Conservation (phyloP, 73 alveolate genomes). For the Symbiodinium pilosum region DNA sequence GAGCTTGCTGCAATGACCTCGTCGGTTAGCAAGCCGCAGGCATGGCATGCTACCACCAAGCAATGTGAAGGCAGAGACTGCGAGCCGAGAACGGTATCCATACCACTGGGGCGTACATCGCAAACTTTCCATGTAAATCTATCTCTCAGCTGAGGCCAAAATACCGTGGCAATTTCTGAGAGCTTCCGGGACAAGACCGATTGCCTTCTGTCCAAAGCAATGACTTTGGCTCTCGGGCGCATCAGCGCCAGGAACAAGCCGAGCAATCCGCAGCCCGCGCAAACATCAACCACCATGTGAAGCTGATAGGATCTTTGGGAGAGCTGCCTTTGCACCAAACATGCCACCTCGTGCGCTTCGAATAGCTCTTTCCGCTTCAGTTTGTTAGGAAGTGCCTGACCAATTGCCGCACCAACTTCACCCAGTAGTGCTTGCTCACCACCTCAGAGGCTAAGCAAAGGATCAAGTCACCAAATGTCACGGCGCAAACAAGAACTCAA, state of each 20-base stretch:
- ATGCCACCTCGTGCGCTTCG: slow-evolving; percentile 45
- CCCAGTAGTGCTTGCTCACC: slow-evolving; percentile 20
- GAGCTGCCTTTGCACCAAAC: slow-evolving; percentile 28
- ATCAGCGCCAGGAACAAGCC: slow-evolving; percentile 47
- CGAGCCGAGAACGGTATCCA: background rate
- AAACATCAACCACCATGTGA: slow-evolving; percentile 14
- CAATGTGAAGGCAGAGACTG: background rate
- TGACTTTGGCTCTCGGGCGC: slow-evolving; percentile 22
- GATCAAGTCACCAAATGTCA: background rate
- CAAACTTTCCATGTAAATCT: slow-evolving; percentile 29
- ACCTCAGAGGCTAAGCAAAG: background rate
- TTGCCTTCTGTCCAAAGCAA: slow-evolving; percentile 33
- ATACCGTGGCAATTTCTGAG: background rate
- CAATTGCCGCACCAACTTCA: slow-evolving; percentile 41
- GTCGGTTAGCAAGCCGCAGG: slow-evolving; percentile 60
- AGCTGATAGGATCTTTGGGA: background rate
- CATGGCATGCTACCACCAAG: slow-evolving; percentile 69
- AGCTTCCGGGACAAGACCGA: slow-evolving; percentile 14
- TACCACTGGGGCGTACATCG: slow-evolving; percentile 5
- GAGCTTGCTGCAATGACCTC: slow-evolving; percentile 45
- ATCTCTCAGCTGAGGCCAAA: background rate
- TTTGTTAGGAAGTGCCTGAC: slow-evolving; percentile 53
- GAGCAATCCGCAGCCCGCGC: slow-evolving; percentile 75
- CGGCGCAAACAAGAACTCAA: background rate
- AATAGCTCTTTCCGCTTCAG: slow-evolving; percentile 74